phyloP scores from a whole-genome alignment of 2,329 filamentous ascomycete genomes.

The Talaromyces albobiverticillius region DNA sequence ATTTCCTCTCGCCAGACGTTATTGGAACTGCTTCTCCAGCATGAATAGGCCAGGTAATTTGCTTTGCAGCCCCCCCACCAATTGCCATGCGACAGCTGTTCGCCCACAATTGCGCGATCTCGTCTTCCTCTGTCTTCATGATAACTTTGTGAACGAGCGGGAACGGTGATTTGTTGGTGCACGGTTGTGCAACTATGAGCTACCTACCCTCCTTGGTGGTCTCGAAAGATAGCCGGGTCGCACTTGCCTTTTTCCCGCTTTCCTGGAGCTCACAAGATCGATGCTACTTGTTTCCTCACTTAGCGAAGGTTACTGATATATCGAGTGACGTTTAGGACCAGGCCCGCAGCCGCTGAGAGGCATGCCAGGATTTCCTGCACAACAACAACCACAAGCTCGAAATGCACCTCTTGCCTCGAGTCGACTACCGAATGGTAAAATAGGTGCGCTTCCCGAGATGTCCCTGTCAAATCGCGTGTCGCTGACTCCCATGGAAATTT shows the following conservation, averaged over 20 bases:
- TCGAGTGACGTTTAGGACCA: conserved; percentile 34
- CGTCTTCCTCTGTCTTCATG: background rate
- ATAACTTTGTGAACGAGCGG: background rate
- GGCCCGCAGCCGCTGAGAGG: conserved; percentile 51
- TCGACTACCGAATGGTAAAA: conserved; percentile 54
- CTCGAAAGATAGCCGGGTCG: background rate
- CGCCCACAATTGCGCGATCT: background rate
- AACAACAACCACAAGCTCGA: conserved; percentile 45
- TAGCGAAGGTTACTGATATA: background rate
- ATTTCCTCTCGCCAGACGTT: background rate
- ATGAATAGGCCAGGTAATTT: conserved; percentile 50
- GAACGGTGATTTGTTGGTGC: background rate
- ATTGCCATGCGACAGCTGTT: conserved; percentile 10
- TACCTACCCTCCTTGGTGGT: background rate
- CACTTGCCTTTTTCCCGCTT: conserved; percentile 18
- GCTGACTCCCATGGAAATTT: conserved; percentile 6
- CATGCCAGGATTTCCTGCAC: conserved; percentile 54
- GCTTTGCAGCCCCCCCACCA: conserved; percentile 27
- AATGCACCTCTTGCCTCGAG: conserved; percentile 47
- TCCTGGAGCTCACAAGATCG: conserved; percentile 13
- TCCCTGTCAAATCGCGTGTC: background rate
- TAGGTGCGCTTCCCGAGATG: conserved; percentile 40
- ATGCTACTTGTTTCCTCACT: background rate
- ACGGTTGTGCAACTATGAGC: background rate
- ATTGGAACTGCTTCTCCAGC: conserved; percentile 16